Conservation (phyloP, 208 protist genomes). For the Acanthamoeba healyi region DNA sequence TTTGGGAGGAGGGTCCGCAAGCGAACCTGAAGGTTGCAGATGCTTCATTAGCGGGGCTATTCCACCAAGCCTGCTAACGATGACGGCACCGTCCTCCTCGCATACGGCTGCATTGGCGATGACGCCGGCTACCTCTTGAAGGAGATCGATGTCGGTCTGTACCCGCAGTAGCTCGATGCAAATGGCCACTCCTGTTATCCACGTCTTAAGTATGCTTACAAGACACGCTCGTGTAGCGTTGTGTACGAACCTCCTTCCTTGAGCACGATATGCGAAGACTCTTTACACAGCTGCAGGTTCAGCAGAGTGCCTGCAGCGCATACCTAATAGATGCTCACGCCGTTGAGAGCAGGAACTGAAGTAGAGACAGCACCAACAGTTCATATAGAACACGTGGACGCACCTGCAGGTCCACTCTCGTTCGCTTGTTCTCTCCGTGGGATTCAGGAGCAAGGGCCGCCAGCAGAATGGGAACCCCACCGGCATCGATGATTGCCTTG, state of each 20-base stretch:
- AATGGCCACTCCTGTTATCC: neutral
- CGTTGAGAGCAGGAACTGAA: neutral
- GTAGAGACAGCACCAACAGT: too few species aligned
- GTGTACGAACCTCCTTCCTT: constrained; percentile 7
- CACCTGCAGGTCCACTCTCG: constrained; percentile 23
- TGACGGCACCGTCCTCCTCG: constrained; percentile 50
- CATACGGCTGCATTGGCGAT: constrained; percentile 52
- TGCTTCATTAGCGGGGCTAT: constrained; percentile 66
- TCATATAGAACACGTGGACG: too few species aligned
- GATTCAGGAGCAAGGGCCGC: neutral
- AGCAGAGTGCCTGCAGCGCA: constrained; percentile 63
- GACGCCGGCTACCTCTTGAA: constrained; percentile 46
- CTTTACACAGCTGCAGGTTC: constrained; percentile 62
- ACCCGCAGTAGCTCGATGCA: constrained; percentile 22
- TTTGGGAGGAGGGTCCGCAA: neutral
- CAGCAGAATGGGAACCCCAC: constrained; percentile 11
- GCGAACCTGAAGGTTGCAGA: constrained; percentile 5
- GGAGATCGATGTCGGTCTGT: constrained; percentile 42
- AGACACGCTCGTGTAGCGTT: too few species aligned
- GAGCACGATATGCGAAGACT: constrained; percentile 52
- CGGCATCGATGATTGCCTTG: constrained; percentile 57
- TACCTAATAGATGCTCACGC: neutral
- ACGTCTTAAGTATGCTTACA: neutral
- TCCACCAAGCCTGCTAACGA: constrained; percentile 28
- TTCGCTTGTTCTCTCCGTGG: neutral